phyloP scores from a whole-genome alignment of 2,329 filamentous ascomycete species.

The Talaromyces sp. region DNA sequence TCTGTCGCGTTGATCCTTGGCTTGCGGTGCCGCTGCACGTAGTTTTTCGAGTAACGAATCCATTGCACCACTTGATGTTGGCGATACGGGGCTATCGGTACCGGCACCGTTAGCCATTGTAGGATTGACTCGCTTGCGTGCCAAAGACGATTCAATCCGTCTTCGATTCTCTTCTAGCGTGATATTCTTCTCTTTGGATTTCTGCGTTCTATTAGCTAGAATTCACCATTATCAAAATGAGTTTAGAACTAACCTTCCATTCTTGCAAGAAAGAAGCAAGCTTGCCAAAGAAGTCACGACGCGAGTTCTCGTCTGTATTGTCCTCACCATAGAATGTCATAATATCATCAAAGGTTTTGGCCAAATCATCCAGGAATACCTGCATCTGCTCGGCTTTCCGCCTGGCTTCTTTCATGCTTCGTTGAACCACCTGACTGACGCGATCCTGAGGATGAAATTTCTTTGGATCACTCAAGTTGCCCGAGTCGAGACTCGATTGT shows the following conservation, averaged over 20 bases:
- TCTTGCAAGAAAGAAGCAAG: slow-evolving; percentile 84
- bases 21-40: slow-evolving; percentile 84
- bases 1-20: slow-evolving; percentile 82
- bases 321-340: slow-evolving; percentile 97
- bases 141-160: slow-evolving; percentile 87
- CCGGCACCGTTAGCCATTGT: slow-evolving; percentile 61
- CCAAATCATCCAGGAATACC: slow-evolving; percentile 90
- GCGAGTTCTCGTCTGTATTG: slow-evolving; percentile 81
- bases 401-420: slow-evolving; percentile 93
- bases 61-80: slow-evolving; percentile 83
- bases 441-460: slow-evolving; percentile 98
- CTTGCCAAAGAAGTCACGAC: slow-evolving; percentile 92
- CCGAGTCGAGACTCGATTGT: slow-evolving; percentile 84
- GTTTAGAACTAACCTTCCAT: slow-evolving; percentile 65
- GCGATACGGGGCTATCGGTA: slow-evolving; percentile 56
- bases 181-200: slow-evolving; percentile 89
- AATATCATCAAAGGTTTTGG: slow-evolving; percentile 86
- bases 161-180: slow-evolving; percentile 73
- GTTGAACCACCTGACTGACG: slow-evolving; percentile 83
- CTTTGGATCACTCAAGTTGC: slow-evolving; percentile 92
- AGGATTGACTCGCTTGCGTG: slow-evolving; percentile 68
- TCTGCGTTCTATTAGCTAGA: slow-evolving; percentile 45
- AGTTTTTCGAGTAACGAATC: slow-evolving; percentile 93
- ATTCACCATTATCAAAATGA: neutral
- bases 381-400: slow-evolving; percentile 95